phyloP scores from a whole-genome alignment of 768 basidiomycete species.

The Serpula lacrymans region DNA sequence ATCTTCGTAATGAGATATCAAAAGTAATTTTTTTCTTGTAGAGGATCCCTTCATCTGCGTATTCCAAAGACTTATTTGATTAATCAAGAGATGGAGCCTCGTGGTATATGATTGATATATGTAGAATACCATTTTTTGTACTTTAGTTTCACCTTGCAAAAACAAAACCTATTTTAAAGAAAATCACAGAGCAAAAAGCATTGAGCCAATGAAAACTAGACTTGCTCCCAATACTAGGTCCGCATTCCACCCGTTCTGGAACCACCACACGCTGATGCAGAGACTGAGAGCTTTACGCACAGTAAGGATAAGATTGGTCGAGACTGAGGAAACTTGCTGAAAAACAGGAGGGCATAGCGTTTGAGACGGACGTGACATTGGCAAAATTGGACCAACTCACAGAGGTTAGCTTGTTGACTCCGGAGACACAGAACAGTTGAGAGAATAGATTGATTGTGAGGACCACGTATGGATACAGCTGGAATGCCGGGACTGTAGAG shows the following conservation, averaged over 20 bases:
- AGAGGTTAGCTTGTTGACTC: constrained; percentile 78
- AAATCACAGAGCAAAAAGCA: constrained; percentile 52
- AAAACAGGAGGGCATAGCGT: neutral
- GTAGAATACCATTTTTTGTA: no score
- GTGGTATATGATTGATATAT: no score
- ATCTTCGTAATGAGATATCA: no score
- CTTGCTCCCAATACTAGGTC: constrained; percentile 62
- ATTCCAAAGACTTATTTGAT: no score
- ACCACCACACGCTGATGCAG: constrained; percentile 83
- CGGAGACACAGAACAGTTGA: constrained; percentile 79
- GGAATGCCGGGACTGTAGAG: constrained; percentile 31
- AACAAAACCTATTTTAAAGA: no score
- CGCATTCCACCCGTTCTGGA: constrained; percentile 67
- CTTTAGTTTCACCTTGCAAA: no score
- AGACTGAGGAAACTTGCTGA: constrained; percentile 74
- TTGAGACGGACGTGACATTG: neutral
- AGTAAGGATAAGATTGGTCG: constrained; percentile 78
- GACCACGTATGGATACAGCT: constrained; percentile 49
- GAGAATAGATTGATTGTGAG: constrained; percentile 63
- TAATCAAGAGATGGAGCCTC: no score
- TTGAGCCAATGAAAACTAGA: constrained; percentile 72
- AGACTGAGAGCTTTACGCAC: constrained; percentile 78
- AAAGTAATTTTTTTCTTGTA: no score
- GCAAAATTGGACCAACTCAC: constrained; percentile 38
- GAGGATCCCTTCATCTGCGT: no score